Evolutionary conservation across 139 green algal genomes (phyloP), one percentile per base, ranked within the genome.

Genomic region (Tetratostichococcus sp.): DNA sequence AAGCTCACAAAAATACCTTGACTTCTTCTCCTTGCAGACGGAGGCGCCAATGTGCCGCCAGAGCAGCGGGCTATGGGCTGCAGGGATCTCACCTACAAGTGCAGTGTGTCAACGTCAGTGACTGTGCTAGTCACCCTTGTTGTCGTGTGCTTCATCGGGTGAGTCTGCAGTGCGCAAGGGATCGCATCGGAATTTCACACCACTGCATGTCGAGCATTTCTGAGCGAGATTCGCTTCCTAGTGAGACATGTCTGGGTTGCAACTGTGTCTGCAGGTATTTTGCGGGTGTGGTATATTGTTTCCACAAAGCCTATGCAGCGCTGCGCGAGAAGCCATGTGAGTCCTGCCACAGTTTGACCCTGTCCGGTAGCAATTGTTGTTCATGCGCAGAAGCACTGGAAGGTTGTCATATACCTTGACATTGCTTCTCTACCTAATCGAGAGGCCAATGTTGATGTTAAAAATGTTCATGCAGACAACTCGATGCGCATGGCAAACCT

Each of bases 381-480:
- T 50, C 39, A 50, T 11, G 39, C 39, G 8, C 39, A 21, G 39
- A 21, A 50, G 39, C 39, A 50, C 39, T 11, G 39, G 39, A 50
- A n/a, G n/a, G n/a, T n/a, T n/a, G n/a, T n/a, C n/a, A n/a, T n/a
- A n/a, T n/a, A n/a, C n/a, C n/a, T n/a, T n/a, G n/a, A n/a, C n/a
- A n/a, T n/a, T n/a, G n/a, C n/a, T n/a, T n/a, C n/a, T n/a, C n/a
- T n/a, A n/a, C n/a, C n/a, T n/a, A n/a, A n/a, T n/a, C n/a, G n/a
- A n/a, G n/a, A n/a, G n/a, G n/a, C n/a, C n/a, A n/a, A n/a, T n/a
- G n/a, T n/a, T n/a, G n/a, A n/a, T n/a, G n/a, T n/a, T n/a, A n/a
- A n/a, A n/a, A n/a, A n/a, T n/a, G n/a, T n/a, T n/a, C n/a, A n/a
- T 62, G 50, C 50, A 62, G 50, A 62, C 50, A 62, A 62, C 50